These are phyloP conservation scores for Globisporangium paddicum DNA, from an alignment of 352 stramenopile genomes.

Conservation along the genomic window DNA sequence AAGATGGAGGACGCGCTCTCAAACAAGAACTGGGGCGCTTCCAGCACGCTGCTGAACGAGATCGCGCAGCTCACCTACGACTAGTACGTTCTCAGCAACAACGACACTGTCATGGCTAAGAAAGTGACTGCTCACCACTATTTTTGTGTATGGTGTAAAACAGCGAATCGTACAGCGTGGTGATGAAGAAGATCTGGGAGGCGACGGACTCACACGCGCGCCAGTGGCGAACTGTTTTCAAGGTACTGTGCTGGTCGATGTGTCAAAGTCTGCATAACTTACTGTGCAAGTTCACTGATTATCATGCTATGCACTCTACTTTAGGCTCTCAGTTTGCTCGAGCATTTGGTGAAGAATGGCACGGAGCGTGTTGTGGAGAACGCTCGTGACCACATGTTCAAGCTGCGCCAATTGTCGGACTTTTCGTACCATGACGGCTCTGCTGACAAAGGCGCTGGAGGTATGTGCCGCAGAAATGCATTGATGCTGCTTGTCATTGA, in stretches of 20 bases:
- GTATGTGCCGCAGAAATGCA: conserved; percentile 20
- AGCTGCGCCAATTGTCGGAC: conserved; percentile 80
- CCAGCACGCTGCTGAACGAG: conserved; percentile 97
- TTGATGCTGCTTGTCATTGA: too few relatives aligned
- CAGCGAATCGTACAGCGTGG: conserved; percentile 84
- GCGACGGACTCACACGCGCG: conserved; percentile 82
- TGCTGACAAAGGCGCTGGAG: conserved; percentile 79
- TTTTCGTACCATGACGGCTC: conserved; percentile 89
- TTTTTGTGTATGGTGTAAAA: conserved; percentile 8
- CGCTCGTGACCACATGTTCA: conserved; percentile 92
- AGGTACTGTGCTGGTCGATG: conserved; percentile 41
- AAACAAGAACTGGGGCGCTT: conserved; percentile 99
- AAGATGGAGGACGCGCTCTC: conserved; percentile 95
- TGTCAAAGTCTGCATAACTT: neutral
- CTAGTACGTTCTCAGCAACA: conserved; percentile 44
- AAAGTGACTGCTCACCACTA: conserved; percentile 1
- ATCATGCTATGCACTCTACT: neutral
- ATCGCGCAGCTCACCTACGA: conserved; percentile 97
- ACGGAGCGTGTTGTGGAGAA: conserved; percentile 98
- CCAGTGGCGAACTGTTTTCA: conserved; percentile 97
- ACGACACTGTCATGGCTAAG: neutral
- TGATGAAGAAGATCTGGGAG: conserved; percentile 96
- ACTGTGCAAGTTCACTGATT: neutral
- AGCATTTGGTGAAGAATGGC: conserved; percentile 98
- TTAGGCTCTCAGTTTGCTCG: conserved; percentile 88